Evolutionary conservation across 2,329 filamentous ascomycete genomes (phyloP), one percentile per base, ranked within the genome.

Genomic region (Mollisia scopiformis): DNA sequence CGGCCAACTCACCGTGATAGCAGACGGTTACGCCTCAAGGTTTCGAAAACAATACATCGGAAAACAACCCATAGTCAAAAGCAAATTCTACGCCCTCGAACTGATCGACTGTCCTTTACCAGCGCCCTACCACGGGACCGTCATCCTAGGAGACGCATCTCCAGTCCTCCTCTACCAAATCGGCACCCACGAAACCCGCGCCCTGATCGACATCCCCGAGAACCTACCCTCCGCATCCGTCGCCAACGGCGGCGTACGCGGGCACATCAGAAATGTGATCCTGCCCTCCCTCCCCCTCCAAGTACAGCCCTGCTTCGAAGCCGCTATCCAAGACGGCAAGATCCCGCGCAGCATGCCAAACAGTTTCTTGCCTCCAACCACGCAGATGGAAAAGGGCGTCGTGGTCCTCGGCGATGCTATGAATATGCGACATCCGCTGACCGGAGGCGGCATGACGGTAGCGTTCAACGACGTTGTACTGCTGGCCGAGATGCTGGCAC

Each of bases 401-500:
- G 82, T 97, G 52, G 80, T 99, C 35, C 83, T 98, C 8, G 95
- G 95, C 61, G 95, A 99, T 74, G 94, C 95, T 14, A 89, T 96
- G 83, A 99, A 99, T 80, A 99, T 99, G 95, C 91, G 95, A n/a
- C 95, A 99, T 77, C 95, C 95, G 1, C 83, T 99, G 13, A 99
- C 95, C 0, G 95, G 95, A 56, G 95, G 95, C 67, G 95, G 95
- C 69, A 99, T 99, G 95, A 98, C 94, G 0, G 95, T 98, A 1
- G 95, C 92, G 1, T 90, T 99, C 76, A 96, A 94, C 78, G 95
- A 99, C 73, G 93, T 91, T 1, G 84, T 95, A 11, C 77, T 96
- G 1, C 83, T 99, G 27, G 81, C 89, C 0, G 83, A 89, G 8
- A 80, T 97, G 23, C 84, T 99, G 1, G 81, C 85, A 37, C 93